Conservation (phyloP, 1,284 basidiomycete genomes). For the Ustilago shanxiensis region DNA sequence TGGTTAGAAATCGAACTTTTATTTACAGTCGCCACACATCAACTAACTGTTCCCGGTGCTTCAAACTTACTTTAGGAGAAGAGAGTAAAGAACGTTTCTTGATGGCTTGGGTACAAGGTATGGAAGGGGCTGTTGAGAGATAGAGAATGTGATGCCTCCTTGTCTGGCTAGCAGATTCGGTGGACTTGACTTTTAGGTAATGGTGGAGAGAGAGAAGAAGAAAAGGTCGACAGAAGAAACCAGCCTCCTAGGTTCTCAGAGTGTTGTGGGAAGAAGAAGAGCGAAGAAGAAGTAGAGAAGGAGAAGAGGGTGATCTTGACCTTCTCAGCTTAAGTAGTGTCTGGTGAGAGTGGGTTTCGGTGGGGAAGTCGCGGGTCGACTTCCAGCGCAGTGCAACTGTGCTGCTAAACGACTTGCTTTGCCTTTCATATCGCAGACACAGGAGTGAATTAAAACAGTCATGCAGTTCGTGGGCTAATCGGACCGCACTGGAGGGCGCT, state of each 20-base stretch:
- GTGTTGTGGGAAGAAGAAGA: not conserved
- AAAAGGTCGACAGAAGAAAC: not conserved
- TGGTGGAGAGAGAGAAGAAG: not conserved
- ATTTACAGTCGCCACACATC: not conserved
- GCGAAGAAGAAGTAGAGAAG: not conserved
- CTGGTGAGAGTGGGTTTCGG: not conserved
- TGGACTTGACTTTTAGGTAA: not conserved
- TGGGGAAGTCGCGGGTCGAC: not conserved
- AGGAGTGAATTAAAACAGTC: not conserved
- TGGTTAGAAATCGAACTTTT: not conserved
- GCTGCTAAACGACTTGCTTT: not conserved
- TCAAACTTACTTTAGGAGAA: not conserved
- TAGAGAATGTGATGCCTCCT: constrained; percentile 25
- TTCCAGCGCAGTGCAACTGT: not conserved
- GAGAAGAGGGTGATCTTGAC: not conserved
- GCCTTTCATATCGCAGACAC: not conserved
- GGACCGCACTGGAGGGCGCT: not conserved
- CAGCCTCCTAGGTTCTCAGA: no score
- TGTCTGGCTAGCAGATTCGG: constrained; percentile 33
- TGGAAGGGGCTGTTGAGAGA: not conserved
- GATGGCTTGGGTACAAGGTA: not conserved
- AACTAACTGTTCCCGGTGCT: not conserved
- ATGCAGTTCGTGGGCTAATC: not conserved
- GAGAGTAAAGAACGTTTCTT: not conserved
- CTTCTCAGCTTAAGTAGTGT: constrained; percentile 1